Conservation (phyloP, 495 filamentous ascomycete genomes). For the Aspergillus incahuasiensis region DNA sequence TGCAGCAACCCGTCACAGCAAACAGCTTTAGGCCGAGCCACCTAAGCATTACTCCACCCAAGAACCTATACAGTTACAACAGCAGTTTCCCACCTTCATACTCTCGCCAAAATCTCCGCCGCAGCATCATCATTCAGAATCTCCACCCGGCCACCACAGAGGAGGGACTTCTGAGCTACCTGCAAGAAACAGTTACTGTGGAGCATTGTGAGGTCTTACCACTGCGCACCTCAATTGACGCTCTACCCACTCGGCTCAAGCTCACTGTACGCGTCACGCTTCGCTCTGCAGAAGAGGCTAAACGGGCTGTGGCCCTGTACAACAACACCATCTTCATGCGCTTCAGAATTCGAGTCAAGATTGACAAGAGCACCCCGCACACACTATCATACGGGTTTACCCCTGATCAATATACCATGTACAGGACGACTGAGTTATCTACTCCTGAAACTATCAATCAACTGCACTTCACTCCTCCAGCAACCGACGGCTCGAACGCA, state of each 20-base stretch:
- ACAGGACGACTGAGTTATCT: neutral
- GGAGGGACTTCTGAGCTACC: slow-evolving; percentile 20
- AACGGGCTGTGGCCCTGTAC: slow-evolving; percentile 25
- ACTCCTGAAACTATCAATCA: neutral
- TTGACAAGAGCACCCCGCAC: slow-evolving; percentile 17
- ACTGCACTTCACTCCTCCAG: neutral
- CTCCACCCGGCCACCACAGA: slow-evolving; percentile 23
- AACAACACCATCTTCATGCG: slow-evolving; percentile 34
- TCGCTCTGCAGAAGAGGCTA: slow-evolving; percentile 31
- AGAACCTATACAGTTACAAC: slow-evolving; percentile 11
- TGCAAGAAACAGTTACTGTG: slow-evolving; percentile 23
- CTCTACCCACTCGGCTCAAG: slow-evolving; percentile 14
- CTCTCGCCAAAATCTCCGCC: neutral
- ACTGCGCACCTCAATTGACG: neutral
- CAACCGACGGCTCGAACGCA: slow-evolving; percentile 2
- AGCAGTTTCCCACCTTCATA: slow-evolving; percentile 1
- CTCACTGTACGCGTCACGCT: slow-evolving; percentile 31
- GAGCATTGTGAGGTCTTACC: slow-evolving; percentile 27
- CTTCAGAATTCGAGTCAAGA: slow-evolving; percentile 26
- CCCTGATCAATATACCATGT: neutral
- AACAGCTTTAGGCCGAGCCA: slow-evolving; percentile 2
- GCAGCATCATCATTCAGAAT: slow-evolving; percentile 23
- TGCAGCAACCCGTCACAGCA: slow-evolving; percentile 19
- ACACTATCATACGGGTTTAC: neutral
- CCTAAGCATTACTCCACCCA: slow-evolving; percentile 6